These are phyloP conservation scores for Gamarada debralockiae DNA, from an alignment of 495 filamentous ascomycete species.

Conservation along the genomic window DNA sequence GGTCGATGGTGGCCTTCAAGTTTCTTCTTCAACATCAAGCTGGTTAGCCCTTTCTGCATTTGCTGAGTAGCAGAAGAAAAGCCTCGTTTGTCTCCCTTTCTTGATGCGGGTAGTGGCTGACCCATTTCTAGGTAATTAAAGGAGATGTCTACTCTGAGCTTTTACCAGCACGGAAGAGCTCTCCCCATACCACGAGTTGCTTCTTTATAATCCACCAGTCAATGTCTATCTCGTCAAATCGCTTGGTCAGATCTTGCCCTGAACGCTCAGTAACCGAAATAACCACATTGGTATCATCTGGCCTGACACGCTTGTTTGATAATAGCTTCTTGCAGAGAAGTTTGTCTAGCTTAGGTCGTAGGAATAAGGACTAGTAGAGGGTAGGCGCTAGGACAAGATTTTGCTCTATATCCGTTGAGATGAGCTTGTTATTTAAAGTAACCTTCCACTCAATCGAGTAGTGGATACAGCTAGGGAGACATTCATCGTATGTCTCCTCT, in stretches of 20 bases:
- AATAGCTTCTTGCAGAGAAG: conserved; percentile 17
- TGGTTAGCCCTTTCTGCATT: conserved; percentile 6
- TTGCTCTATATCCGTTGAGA: conserved; percentile 28
- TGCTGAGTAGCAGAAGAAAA: conserved; percentile 1
- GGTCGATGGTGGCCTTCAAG: conserved; percentile 8
- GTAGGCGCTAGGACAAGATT: conserved; percentile 23
- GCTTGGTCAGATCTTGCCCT: conserved; percentile 4
- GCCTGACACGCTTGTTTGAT: background rate
- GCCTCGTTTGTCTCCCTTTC: background rate
- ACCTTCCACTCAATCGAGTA: conserved; percentile 21
- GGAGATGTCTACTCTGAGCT: conserved; percentile 8
- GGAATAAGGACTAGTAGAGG: conserved; percentile 9
- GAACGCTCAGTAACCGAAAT: conserved; percentile 15
- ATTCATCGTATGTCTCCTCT: background rate
- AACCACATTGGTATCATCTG: conserved; percentile 23
- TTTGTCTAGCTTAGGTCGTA: conserved; percentile 20
- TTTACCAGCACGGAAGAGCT: conserved; percentile 6
- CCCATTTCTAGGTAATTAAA: conserved; percentile 8
- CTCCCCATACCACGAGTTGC: conserved; percentile 2
- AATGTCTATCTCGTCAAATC: too few species aligned
- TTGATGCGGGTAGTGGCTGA: background rate
- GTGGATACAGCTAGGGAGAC: conserved; percentile 3
- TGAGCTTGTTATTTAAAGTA: conserved; percentile 3
- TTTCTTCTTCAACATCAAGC: conserved; percentile 9
- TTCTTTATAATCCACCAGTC: conserved; percentile 2